Base-by-base conservation (phyloP, 805 yeast genomes). In the Teunomyces stri region DNA sequence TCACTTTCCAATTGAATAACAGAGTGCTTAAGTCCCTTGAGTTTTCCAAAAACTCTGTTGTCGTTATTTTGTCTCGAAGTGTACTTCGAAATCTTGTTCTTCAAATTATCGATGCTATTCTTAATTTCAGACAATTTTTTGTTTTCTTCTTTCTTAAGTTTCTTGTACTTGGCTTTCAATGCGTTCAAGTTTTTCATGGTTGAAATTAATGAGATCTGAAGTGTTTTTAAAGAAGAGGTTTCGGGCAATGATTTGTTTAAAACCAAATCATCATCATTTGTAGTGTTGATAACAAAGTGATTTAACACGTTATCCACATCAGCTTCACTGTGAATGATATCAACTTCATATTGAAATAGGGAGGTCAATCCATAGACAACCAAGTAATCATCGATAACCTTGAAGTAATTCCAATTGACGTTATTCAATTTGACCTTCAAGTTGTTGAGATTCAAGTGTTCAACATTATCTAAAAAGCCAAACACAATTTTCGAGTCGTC, bases 21-120 rank as follows among this genome's bases (percentile, higher is more conserved):
- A 0, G 70, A 59, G 46, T 71, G 74, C 49, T 71, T 64, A 39
- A 72, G 61, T 5, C 75, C 73, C 49, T 67, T 69, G 30, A 72
- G 53, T 46, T 70, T 72, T 3, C 74, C 70, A 48, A 64, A 58
- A 0, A 59, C 51, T 42, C 72, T 55, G 21, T 56, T 61, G 36
- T 72, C 75, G 46, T 55, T 62, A 12, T 39, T 47, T 21, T 58
- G 56, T 31, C 55, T 59, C 35, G 49, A 53, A 11, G 58, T 58
- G 41, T 61, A 61, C 50, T 66, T 70, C 3, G 62, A 57, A n/a
- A 69, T 62, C 42, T 63, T 68, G 31, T 55, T 56, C 41, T 58
- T 60, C 44, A 70, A 53, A 22, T 54, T 45, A 22, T 69, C 76
- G 41, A 70, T 67, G 29, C 61, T 65, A 39, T 64, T 65, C 42